Conservation (phyloP, 2,329 filamentous ascomycete genomes). For the Rhinocladiella mackenziei region DNA sequence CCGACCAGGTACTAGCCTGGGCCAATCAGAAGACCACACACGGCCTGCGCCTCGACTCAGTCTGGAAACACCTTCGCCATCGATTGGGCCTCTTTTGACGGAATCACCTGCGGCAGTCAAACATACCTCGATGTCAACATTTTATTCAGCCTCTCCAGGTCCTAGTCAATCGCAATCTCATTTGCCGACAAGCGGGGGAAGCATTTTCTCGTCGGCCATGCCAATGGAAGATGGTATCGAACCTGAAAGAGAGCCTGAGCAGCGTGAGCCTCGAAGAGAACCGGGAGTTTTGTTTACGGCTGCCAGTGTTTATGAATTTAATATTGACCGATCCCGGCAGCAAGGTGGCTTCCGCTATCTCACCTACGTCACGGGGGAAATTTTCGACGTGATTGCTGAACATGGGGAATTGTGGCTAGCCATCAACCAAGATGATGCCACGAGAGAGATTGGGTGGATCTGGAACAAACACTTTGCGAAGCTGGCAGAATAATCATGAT, state of each 20-base stretch:
- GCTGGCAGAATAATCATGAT: conserved; percentile 35
- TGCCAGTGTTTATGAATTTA: conserved; percentile 93
- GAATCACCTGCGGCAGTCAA: conserved; percentile 18
- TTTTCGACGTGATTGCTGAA: conserved; percentile 88
- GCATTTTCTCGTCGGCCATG: conserved; percentile 81
- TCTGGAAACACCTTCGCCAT: conserved; percentile 44
- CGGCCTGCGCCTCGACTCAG: conserved; percentile 42
- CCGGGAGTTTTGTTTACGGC: conserved; percentile 80
- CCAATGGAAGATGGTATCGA: conserved; percentile 65
- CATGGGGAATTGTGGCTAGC: conserved; percentile 98
- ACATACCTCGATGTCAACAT: conserved; percentile 32
- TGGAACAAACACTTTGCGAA: conserved; percentile 96
- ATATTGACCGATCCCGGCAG: conserved; percentile 84
- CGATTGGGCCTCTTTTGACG: conserved; percentile 21
- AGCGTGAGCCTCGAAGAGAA: conserved; percentile 35
- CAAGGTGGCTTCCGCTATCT: conserved; percentile 95
- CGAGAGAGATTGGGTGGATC: conserved; percentile 84
- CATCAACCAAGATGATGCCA: conserved; percentile 88
- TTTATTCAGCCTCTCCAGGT: conserved; percentile 30
- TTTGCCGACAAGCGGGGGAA: conserved; percentile 45
- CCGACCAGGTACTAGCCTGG: conserved; percentile 26
- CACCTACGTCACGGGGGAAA: conserved; percentile 91
- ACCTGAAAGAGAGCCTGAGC: conserved; percentile 25
- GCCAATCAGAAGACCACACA: conserved; percentile 14
- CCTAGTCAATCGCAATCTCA: conserved; percentile 50